Evolutionary conservation across 2,329 filamentous ascomycete genomes (phyloP), one percentile per base, ranked within the genome.

Genomic region (Xenosphaeropsis pyriputrescens): DNA sequence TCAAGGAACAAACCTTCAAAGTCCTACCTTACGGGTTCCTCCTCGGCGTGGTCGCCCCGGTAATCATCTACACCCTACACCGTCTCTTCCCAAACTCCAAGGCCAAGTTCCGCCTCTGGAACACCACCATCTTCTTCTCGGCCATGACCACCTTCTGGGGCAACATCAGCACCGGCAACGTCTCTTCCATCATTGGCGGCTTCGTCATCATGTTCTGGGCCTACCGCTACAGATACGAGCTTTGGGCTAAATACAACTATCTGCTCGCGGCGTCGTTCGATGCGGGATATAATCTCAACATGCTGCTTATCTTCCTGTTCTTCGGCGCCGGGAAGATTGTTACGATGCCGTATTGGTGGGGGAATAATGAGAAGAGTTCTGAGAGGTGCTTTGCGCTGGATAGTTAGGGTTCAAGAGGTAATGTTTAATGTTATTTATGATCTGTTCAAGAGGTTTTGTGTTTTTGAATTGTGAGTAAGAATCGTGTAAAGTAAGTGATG

Each of bases 301-400:
- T 75, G 63, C 45, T 78, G 42, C 56, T 76, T 14, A 66, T 75
- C n/a, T 77, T 76, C 50, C 49, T 76, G 41, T 68, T 67, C 42
- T 73, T 76, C 45, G 67, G 70, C 1, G 64, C 66, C 6, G 70
- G 63, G 1, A 74, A 68, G 56, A 59, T 70, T 22, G 55, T 75
- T 6, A 59, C 54, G 13, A 76, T 76, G 72, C 70, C 71, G n/a
- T 50, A 71, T 42, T 77, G 73, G 73, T 77, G 72, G 70, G 72
- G 72, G 0, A 77, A 77, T 46, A 66, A 73, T 45, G 61, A 54
- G 18, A 56, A 61, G 14, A 70, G 58, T 38, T 65, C 67, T 32
- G 72, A 77, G 54, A 60, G 72, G 38, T 77, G 72, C 50, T 77
- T 76, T 59, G 67, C 68, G 2, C 43, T 72, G 39, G 52, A 57